Conservation (phyloP, 75 land plant genomes). For the Pinus tabuliformis region DNA sequence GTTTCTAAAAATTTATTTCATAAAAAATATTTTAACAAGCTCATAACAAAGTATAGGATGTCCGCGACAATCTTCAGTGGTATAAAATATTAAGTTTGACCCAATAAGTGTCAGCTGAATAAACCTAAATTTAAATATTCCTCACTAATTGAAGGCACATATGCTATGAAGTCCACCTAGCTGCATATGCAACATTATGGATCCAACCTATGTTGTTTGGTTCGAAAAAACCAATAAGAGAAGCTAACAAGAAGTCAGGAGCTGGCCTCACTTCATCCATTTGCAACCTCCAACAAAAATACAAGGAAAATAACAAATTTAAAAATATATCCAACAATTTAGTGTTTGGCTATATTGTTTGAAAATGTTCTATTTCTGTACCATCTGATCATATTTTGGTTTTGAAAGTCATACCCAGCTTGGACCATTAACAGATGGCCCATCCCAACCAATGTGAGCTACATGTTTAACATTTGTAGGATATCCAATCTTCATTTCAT, state of each 20-base stretch:
- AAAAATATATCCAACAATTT: not conserved
- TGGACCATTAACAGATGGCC: slow-evolving; percentile 59
- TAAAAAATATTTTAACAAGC: too few relatives aligned
- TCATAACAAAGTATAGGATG: too few relatives aligned
- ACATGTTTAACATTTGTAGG: slow-evolving; percentile 90
- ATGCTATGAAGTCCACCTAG: slow-evolving; percentile 18
- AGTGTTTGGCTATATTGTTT: not conserved
- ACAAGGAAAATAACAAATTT: not conserved
- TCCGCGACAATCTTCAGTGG: too few relatives aligned
- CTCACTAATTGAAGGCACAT: slow-evolving; percentile 13
- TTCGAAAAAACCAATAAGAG: slow-evolving; percentile 42
- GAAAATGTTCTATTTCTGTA: not conserved
- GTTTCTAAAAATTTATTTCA: too few relatives aligned
- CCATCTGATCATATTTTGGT: not conserved
- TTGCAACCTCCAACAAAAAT: slow-evolving; percentile 20
- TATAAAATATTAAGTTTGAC: not conserved
- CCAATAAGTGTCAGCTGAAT: not conserved
- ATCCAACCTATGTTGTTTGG: slow-evolving; percentile 26
- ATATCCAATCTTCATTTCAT: slow-evolving; percentile 83
- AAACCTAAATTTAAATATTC: not conserved
- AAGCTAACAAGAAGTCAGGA: slow-evolving; percentile 50
- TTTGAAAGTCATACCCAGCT: slow-evolving; percentile 48
- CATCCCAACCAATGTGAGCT: slow-evolving; percentile 87
- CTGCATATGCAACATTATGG: slow-evolving; percentile 31
- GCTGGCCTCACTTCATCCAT: slow-evolving; percentile 64